Percentiles rank a stretch among this genome's conserved stretches.
phyloP scores from a whole-genome alignment of 1,284 basidiomycete genomes.

The Psilocybe mexicana region DNA sequence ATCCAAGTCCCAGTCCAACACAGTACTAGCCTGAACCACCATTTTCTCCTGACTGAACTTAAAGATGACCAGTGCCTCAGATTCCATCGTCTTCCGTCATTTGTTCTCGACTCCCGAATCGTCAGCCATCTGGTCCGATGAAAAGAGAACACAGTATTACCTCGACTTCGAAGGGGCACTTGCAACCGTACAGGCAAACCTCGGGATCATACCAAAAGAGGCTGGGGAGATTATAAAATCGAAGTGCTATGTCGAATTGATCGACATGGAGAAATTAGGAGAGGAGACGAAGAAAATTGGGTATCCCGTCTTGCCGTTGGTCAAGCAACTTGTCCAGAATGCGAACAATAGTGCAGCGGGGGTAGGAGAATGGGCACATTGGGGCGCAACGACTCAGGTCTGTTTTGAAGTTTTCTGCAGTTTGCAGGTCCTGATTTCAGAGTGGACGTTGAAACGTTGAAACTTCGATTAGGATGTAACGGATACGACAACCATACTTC shows the following conservation, averaged over 20 bases:
- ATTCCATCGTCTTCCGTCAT: constrained; percentile 36
- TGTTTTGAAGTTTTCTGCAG: neutral
- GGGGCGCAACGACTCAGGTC: constrained; percentile 49
- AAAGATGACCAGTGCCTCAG: constrained; percentile 32
- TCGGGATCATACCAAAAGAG: constrained; percentile 39
- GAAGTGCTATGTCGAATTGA: constrained; percentile 35
- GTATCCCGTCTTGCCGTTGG: constrained; percentile 43
- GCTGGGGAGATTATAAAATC: constrained; percentile 35
- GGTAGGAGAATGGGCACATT: constrained; percentile 46
- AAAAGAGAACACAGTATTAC: constrained; percentile 36
- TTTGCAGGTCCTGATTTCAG: neutral
- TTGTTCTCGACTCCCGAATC: constrained; percentile 40
- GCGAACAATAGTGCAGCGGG: constrained; percentile 36
- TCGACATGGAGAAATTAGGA: constrained; percentile 39
- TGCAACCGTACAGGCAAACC: constrained; percentile 36
- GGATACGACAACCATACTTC: constrained; percentile 44
- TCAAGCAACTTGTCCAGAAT: constrained; percentile 40
- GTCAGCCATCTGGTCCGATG: constrained; percentile 43
- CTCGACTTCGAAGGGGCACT: constrained; percentile 41
- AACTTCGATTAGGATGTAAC: constrained; percentile 43
- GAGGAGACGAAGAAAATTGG: constrained; percentile 42
- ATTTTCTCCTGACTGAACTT: neutral
- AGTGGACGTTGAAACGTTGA: neutral
- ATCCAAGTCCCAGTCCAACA: no score
- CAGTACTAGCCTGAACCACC: no score